Evolutionary conservation across 2,329 filamentous ascomycete species (phyloP).

Genomic region (Hypoxylon sp.): DNA sequence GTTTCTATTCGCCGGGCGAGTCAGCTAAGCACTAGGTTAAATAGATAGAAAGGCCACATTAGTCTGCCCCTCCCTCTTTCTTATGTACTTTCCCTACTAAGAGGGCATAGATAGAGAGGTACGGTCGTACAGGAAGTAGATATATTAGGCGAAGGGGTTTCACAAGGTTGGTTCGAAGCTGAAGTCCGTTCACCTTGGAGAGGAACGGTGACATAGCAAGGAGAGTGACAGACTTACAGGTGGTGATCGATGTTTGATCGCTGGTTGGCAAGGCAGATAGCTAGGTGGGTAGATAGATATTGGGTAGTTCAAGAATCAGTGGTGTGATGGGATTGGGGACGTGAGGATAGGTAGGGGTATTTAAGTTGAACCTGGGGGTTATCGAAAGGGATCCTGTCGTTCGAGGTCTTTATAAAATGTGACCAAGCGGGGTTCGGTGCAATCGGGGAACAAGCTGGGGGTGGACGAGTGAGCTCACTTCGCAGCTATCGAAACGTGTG

Average conservation of each 20-base stretch:
- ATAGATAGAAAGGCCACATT: conserved; percentile 1
- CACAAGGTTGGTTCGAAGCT: conserved; percentile 17
- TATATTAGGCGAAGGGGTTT: conserved; percentile 14
- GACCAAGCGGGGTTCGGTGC: conserved; percentile 37
- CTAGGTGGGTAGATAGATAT: conserved; percentile 17
- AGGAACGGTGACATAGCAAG: conserved; percentile 25
- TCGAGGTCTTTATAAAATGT: conserved; percentile 26
- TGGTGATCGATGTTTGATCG: conserved; percentile 11
- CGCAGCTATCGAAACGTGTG: not conserved
- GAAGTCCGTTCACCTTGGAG: not conserved
- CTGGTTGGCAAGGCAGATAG: conserved; percentile 12
- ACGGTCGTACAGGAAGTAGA: not conserved
- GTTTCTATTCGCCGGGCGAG: conserved; percentile 12
- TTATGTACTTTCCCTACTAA: not conserved
- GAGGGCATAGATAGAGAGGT: not conserved
- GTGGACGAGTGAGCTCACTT: conserved; percentile 4
- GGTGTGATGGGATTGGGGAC: conserved; percentile 38
- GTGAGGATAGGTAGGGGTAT: conserved; percentile 22
- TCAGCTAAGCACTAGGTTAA: conserved; percentile 24
- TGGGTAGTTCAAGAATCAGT: conserved; percentile 10
- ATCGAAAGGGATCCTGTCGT: conserved; percentile 18
- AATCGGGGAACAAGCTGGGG: conserved; percentile 22
- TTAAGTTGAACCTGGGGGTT: conserved; percentile 24
- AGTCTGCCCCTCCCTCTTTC: conserved; percentile 11
- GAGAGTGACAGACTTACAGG: conserved; percentile 20